Percentiles rank a stretch among this genome's conserved stretches.
phyloP scores from a whole-genome alignment of 225 moss, liverwort and hornwort species.

The Polytrichum commune region DNA sequence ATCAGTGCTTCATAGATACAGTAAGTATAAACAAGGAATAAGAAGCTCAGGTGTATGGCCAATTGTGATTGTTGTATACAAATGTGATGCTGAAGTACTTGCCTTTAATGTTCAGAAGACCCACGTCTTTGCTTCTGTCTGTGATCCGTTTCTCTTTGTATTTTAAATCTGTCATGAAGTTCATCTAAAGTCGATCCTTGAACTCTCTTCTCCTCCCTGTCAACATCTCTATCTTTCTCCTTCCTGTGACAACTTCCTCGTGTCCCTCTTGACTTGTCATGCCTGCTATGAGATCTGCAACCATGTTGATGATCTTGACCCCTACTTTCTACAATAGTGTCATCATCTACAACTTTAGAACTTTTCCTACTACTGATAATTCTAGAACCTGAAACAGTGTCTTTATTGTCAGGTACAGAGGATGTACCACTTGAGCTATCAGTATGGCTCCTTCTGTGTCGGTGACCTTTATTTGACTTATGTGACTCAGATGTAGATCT shows the following conservation, averaged over 20 bases:
- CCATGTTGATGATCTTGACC: slow-evolving; percentile 5
- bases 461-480: slow-evolving; percentile 15
- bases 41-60: too few relatives aligned
- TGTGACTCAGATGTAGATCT: slow-evolving; percentile 15
- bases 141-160: slow-evolving; percentile 23
- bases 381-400: slow-evolving; percentile 9
- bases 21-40: too few relatives aligned
- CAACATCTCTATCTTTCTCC: slow-evolving; percentile 8
- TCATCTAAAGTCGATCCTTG: slow-evolving; percentile 30
- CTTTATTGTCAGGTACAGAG: slow-evolving; percentile 24
- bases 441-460: neutral
- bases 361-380: slow-evolving; percentile 10
- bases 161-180: slow-evolving; percentile 36
- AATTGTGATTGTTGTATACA: too few relatives aligned
- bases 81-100: too few relatives aligned
- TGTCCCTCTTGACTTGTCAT: too few relatives aligned
- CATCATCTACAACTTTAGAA: slow-evolving; percentile 10
- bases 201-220: slow-evolving; percentile 7
- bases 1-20: too few relatives aligned
- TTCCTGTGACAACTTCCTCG: neutral
- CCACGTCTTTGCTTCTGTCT: slow-evolving; percentile 12
- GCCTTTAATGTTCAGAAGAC: slow-evolving; percentile 8
- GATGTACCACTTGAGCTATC: slow-evolving; percentile 14
- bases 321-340: slow-evolving; percentile 13
- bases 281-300: slow-evolving; percentile 6